Evolutionary conservation across 2,329 filamentous ascomycete species (phyloP), one percentile per base, ranked within the genome.

Genomic region (Orbilia brochopaga): DNA sequence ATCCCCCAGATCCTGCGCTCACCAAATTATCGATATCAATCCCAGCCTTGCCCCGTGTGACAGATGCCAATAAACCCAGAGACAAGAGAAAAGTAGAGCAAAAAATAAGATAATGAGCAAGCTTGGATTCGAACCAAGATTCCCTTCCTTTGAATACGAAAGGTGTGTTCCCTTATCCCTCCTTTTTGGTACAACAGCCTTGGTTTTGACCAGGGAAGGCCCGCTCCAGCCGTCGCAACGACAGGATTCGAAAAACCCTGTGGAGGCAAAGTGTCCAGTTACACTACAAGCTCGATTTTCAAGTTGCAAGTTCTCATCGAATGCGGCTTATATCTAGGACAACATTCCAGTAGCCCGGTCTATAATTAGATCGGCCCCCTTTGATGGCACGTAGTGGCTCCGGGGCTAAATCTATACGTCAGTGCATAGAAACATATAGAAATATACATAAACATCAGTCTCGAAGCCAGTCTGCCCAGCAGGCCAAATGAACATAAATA

Each of bases 121-220:
- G 58, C 65, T 69, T 69, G 65, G 65, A 69, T 69, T 69, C 65
- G 65, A 69, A 69, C 65, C 65, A 69, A 69, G 65, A 63, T 63
- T 44, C 58, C 65, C 59, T 69, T 54, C 58, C 4, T 13, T 23
- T 30, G 21, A 63, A n/a, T 52, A 21, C 3, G 21, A 19, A 58
- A 69, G 59, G 65, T 63, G 53, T 69, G 58, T 69, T 62, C 23
- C 17, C 50, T 55, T 54, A 51, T 23, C 24, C 40, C 23, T 50
- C 2, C n/a, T 2, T 4, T 6, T 40, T 11, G 19, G 40, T 46
- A 46, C 42, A 44, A 54, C 58, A 54, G 40, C 63, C 51, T 58
- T 61, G 44, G 23, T 52, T 60, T 60, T 27, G 52, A n/a, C n/a
- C 24, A 56, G 48, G 65, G 58, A 63, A 69, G 42, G 63, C 63